Evolutionary conservation across 2,329 filamentous ascomycete genomes (phyloP), one percentile per base, ranked within the genome.

Genomic region (Ascochyta fabae): DNA sequence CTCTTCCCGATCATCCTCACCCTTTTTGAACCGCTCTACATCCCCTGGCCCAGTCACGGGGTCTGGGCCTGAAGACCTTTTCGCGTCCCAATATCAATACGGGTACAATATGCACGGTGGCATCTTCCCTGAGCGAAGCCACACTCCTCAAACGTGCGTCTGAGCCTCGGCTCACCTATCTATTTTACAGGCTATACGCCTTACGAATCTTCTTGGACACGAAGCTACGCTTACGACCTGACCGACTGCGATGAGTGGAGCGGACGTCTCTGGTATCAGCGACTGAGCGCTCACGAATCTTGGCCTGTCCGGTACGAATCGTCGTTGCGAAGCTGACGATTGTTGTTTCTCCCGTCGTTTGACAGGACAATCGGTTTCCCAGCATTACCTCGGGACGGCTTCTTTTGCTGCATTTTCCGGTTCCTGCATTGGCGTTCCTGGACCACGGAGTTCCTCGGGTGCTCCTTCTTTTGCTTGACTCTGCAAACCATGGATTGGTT

Each of bases 71-170:
- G 73, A 75, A 47, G 76, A 80, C 51, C 71, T 75, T 34, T 65
- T 71, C 38, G 64, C 71, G 15, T 78, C 78, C 53, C 71, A 74
- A 48, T 80, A 78, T 66, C 73, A 77, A 19, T 82, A 78, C 64
- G 64, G 67, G 69, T 71, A 70, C 55, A 67, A 65, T 41, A 69
- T 72, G 68, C 76, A 79, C 54, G 75, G 74, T 58, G 75, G 74
- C 35, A 77, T 81, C 51, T 77, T 82, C 48, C 71, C 73, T 43
- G 79, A 81, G 56, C 67, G 64, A 24, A 72, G 75, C 46, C 78
- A 80, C 45, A 75, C 79, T 3, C 78, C 78, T n/a, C 78, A 80
- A 55, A 70, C 72, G 42, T 75, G 73, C 51, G 72, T 75, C 16
- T 75, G 66, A 64, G 40, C 45, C 35, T 33, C 49, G 33, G 39